A percentile compares a stretch with the other conserved stretches of the same genome.
phyloP scores from a whole-genome alignment of 352 stramenopile species.

The Chrysophaeum taylorii region DNA sequence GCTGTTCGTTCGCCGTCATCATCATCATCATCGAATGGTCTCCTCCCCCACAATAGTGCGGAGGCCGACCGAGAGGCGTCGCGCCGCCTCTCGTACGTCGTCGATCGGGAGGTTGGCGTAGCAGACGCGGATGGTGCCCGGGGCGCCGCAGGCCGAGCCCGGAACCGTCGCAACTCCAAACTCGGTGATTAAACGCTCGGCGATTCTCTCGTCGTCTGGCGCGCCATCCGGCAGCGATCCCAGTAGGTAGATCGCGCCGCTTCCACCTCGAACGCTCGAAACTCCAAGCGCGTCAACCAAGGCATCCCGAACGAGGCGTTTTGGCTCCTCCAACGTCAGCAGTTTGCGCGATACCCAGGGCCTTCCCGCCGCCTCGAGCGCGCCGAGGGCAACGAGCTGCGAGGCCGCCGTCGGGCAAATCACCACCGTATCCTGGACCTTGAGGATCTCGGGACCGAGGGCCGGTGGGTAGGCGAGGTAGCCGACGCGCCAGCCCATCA shows the following conservation, averaged over 20 bases:
- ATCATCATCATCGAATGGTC: no score
- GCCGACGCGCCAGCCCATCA: slow-evolving; percentile 40
- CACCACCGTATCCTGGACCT: slow-evolving; percentile 62
- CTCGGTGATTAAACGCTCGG: slow-evolving; percentile 37
- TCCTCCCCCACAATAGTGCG: not conserved
- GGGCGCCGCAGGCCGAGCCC: slow-evolving; percentile 48
- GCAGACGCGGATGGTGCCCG: slow-evolving; percentile 51
- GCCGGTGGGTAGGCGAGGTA: slow-evolving; percentile 34
- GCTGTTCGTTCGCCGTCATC: no score
- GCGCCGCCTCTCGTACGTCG: slow-evolving; percentile 36
- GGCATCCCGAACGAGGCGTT: slow-evolving; percentile 36
- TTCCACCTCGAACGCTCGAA: not conserved
- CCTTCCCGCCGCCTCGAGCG: slow-evolving; percentile 35
- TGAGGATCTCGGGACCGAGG: slow-evolving; percentile 40
- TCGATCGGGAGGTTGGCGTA: slow-evolving; percentile 48
- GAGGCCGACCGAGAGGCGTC: slow-evolving; percentile 36
- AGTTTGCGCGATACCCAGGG: slow-evolving; percentile 43
- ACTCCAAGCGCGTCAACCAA: slow-evolving; percentile 27
- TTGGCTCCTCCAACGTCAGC: slow-evolving; percentile 36
- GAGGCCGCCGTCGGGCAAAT: slow-evolving; percentile 56
- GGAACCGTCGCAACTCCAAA: slow-evolving; percentile 50
- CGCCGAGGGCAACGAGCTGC: slow-evolving; percentile 55
- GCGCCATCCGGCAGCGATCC: slow-evolving; percentile 1
- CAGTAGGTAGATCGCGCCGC: slow-evolving; percentile 17
- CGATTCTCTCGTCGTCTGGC: slow-evolving; percentile 33